Conservation (phyloP, 108 stramenopile species). For the Fistulifera solaris region DNA sequence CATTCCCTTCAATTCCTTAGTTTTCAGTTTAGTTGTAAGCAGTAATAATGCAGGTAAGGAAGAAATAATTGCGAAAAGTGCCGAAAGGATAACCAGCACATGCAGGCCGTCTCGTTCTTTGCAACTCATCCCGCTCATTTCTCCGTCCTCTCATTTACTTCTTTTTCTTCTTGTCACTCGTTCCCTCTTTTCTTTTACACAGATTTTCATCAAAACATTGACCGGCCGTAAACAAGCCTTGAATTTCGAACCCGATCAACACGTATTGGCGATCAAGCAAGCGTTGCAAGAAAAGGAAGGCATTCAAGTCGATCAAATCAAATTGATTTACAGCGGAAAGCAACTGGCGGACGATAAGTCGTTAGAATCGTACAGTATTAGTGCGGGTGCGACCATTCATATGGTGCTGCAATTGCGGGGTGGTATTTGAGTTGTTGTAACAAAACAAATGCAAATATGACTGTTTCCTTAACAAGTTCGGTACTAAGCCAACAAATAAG, state of each 20-base stretch:
- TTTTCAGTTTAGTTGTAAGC: too few relatives aligned
- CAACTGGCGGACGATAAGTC: conserved; percentile 92
- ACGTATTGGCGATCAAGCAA: conserved; percentile 92
- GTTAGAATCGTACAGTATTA: conserved; percentile 89
- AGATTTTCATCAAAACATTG: conserved; percentile 96
- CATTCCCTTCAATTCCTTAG: too few relatives aligned
- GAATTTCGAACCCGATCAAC: conserved; percentile 94
- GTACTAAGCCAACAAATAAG: too few relatives aligned
- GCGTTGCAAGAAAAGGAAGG: conserved; percentile 98
- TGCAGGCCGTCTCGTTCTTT: too few relatives aligned
- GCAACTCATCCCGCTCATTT: too few relatives aligned
- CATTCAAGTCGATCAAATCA: conserved; percentile 97
- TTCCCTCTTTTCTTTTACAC: background rate
- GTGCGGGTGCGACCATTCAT: conserved; percentile 97
- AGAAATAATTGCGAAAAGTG: too few relatives aligned
- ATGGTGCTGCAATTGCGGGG: conserved; percentile 99
- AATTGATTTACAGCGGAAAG: conserved; percentile 96
- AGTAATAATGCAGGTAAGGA: too few relatives aligned
- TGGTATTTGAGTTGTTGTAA: conserved; percentile 34
- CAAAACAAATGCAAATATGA: too few relatives aligned
- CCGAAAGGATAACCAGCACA: too few relatives aligned
- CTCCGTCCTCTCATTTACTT: too few relatives aligned
- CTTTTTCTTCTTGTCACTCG: background rate
- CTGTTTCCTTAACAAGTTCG: too few relatives aligned
- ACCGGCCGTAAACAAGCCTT: conserved; percentile 93